Base-by-base conservation (phyloP, 2,329 filamentous ascomycete species). In the Trichophyton rubrum region DNA sequence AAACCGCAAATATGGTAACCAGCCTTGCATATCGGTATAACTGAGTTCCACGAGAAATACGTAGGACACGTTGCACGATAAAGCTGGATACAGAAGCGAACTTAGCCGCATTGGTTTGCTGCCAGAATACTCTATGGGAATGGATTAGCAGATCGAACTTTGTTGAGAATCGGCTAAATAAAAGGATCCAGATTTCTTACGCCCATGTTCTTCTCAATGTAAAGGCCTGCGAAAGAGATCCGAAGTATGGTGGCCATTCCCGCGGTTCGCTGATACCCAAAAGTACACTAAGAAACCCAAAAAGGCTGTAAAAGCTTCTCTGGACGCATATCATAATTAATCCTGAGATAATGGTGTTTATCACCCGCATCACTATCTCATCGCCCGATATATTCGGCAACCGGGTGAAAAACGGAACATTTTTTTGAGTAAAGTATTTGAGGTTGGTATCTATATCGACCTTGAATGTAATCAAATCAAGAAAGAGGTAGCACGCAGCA, bases 181-280 rank as follows among this genome's bases (percentile, higher is more conserved):
- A n/a, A 30, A 13, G 49, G 6, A 6, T 7, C 2, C 40, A 43
- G n/a, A 7, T n/a, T 13, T 30, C 49, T 53, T 58, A 63, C 62
- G 59, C 40, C 62, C 62, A 63, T 40, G 61, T 56, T 47, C 30
- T 43, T 38, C 62, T 38, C 24, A 63, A 5, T 22, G 60, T 59
- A 35, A 59, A 61, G n/a, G 62, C 59, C n/a, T 63, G 56, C 3
- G 35, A 55, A 22, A 60, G 24, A 24, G 47, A 30, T 17, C 62
- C 62, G 20, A 53, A 63, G 15, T 58, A 9, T 8, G 30, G 27
- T 20, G 62, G 62, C 51, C 59, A 63, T 13, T 61, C 49, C 15
- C 57, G 51, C 40, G 61, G 58, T 7, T 58, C 53, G 8, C 41
- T 30, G 9, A 60, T 41, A 8, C 53, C 51, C 15, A 62, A 33